A percentile compares a stretch with the other conserved stretches of the same genome.
Conservation (phyloP, 1,284 basidiomycete species). For the Cutaneotrichosporon sp. region DNA sequence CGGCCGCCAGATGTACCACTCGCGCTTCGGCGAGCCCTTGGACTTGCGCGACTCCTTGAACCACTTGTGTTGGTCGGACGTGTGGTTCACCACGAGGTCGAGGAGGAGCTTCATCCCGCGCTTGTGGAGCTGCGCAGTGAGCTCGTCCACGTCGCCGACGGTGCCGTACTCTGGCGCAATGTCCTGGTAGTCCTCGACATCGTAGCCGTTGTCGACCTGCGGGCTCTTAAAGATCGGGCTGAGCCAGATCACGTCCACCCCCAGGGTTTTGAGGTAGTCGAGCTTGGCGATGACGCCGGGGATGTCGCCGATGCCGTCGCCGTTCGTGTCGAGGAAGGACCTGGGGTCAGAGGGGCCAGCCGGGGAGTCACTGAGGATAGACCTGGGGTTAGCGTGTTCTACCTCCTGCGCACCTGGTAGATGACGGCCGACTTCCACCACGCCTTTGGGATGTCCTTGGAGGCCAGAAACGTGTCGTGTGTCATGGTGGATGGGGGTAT, state of each 20-base stretch:
- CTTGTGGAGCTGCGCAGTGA: constrained; percentile 48
- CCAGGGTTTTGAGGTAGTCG: constrained; percentile 56
- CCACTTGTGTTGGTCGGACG: constrained; percentile 41
- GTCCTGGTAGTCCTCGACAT: constrained; percentile 52
- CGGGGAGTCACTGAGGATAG: constrained; percentile 4
- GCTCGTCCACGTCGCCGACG: constrained; percentile 53
- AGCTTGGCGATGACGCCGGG: constrained; percentile 54
- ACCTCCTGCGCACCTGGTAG: constrained; percentile 58
- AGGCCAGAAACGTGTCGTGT: background rate
- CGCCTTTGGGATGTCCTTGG: background rate
- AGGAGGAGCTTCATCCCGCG: constrained; percentile 54
- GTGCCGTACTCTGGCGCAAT: constrained; percentile 55
- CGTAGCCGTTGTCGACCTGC: constrained; percentile 48
- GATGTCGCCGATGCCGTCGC: constrained; percentile 54
- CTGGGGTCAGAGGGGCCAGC: background rate
- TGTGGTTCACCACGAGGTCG: constrained; percentile 58
- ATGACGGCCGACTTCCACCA: constrained; percentile 70
- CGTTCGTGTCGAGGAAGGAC: constrained; percentile 34
- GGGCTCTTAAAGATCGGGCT: constrained; percentile 45
- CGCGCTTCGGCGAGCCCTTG: constrained; percentile 53
- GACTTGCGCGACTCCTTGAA: constrained; percentile 58
- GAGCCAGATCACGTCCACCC: constrained; percentile 56
- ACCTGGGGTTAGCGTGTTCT: background rate
- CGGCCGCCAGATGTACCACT: constrained; percentile 57
- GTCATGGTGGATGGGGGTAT: background rate